Conservation (phyloP, 192 early-diverging fungal species). For the Entomortierella parvispora region DNA sequence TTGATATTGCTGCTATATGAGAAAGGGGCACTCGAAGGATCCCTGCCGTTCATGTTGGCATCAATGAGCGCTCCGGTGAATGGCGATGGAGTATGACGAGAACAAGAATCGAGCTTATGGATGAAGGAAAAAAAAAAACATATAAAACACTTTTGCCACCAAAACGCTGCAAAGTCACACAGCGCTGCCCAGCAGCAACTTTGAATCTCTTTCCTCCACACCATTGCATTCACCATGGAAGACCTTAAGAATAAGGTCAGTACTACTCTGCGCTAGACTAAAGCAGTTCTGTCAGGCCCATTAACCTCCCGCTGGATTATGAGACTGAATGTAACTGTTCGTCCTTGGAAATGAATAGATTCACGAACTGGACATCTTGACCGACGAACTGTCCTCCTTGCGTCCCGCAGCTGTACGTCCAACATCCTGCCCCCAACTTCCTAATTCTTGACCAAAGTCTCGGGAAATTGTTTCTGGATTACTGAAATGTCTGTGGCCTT, state of each 20-base stretch:
- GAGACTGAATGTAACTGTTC: no score
- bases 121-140: no score
- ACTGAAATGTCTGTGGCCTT: not conserved
- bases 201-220: no score
- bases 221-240: not conserved
- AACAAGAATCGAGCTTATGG: no score
- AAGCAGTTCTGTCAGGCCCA: not conserved
- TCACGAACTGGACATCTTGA: constrained; percentile 45
- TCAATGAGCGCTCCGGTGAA: no score
- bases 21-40: no score
- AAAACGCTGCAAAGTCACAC: no score
- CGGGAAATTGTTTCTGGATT: not conserved
- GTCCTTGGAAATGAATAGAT: constrained; percentile 8
- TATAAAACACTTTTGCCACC: no score
- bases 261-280: not conserved
- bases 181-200: no score
- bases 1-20: no score
- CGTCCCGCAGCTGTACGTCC: constrained; percentile 20
- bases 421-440: not conserved
- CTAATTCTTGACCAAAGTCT: not conserved
- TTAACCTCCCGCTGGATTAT: not conserved
- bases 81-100: no score
- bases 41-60: no score
- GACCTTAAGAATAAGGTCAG: constrained; percentile 36
- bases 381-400: constrained; percentile 37